Evolutionary conservation across 352 stramenopile genomes (phyloP).

Genomic region (Phytophthora hibernalis): DNA sequence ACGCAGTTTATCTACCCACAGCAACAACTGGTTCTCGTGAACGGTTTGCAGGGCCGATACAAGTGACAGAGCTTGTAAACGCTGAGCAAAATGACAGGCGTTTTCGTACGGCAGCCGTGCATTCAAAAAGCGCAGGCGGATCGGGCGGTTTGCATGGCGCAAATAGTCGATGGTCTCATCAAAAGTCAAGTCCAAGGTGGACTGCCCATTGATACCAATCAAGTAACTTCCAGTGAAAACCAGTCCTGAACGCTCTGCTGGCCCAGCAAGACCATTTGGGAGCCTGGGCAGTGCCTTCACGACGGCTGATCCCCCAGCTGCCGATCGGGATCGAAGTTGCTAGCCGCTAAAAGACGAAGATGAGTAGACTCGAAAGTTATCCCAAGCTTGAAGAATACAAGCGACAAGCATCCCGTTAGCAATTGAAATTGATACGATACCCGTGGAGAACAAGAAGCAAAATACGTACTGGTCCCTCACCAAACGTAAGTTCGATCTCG

Average conservation of each 20-base stretch:
- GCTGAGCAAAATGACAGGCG: slow-evolving; percentile 65
- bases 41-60: slow-evolving; percentile 57
- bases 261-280: slow-evolving; percentile 60
- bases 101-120: slow-evolving; percentile 56
- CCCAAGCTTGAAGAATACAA: slow-evolving; percentile 50
- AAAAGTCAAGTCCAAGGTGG: slow-evolving; percentile 68
- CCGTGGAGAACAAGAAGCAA: not conserved
- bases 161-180: slow-evolving; percentile 71
- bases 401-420: not conserved
- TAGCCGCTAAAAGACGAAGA: slow-evolving; percentile 64
- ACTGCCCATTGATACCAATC: slow-evolving; percentile 74
- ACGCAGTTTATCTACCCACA: slow-evolving; percentile 72
- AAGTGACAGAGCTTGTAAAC: slow-evolving; percentile 58
- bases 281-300: slow-evolving; percentile 75
- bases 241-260: slow-evolving; percentile 62
- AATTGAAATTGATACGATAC: not conserved
- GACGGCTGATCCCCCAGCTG: slow-evolving; percentile 63
- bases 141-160: slow-evolving; percentile 50
- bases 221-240: slow-evolving; percentile 69
- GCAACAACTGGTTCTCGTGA: slow-evolving; percentile 46
- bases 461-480: slow-evolving; percentile 60
- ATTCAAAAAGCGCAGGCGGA: slow-evolving; percentile 72
- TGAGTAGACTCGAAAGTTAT: slow-evolving; percentile 85
- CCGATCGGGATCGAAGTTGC: slow-evolving; percentile 50
- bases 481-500: slow-evolving; percentile 79